These are phyloP conservation scores for Lasiosphaeris hirsuta DNA, from an alignment of 495 filamentous ascomycete genomes.

Conservation along the genomic window DNA sequence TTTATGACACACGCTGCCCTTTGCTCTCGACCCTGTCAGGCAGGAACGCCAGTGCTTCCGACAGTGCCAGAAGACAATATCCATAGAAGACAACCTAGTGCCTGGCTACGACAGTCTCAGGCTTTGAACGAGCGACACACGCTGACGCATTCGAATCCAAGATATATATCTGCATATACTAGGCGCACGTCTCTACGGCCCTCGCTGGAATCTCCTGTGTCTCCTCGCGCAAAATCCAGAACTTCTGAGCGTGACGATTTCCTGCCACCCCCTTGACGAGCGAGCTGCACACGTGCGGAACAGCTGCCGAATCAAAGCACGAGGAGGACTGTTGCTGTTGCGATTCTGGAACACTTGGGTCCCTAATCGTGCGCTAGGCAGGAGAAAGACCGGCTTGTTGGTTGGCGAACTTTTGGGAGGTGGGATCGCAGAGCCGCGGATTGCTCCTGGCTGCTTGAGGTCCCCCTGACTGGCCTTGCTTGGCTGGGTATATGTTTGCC, in stretches of 20 bases:
- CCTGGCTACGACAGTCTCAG: neutral
- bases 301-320: neutral
- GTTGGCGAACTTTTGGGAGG: neutral
- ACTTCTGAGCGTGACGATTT: neutral
- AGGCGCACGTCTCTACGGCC: neutral
- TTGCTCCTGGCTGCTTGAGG: constrained; percentile 6
- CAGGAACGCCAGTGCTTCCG: neutral
- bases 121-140: neutral
- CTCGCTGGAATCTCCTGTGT: neutral
- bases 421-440: neutral
- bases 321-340: too few species aligned
- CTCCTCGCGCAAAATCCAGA: neutral
- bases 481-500: constrained; percentile 26
- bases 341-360: too few species aligned
- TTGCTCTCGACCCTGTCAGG: constrained; percentile 1
- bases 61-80: neutral
- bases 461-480: constrained; percentile 2
- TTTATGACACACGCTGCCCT: neutral
- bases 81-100: neutral
- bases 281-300: neutral
- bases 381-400: neutral
- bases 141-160: neutral
- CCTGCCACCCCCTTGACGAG: neutral
- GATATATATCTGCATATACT: constrained; percentile 12
- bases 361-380: too few species aligned